phyloP scores from a whole-genome alignment of 1,284 basidiomycete genomes.

The Earliella scabrosa region DNA sequence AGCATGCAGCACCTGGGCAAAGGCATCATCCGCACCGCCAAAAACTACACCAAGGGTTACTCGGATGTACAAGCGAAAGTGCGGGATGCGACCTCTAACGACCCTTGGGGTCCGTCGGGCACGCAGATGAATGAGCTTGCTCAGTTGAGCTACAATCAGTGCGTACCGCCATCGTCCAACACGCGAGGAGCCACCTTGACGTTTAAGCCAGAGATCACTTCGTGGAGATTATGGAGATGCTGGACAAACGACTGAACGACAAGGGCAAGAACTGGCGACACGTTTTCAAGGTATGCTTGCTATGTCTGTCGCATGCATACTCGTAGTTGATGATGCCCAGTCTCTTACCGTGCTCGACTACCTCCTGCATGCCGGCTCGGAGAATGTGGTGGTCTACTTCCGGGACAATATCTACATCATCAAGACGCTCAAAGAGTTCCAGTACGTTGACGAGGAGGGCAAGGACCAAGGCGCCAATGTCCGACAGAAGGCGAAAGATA shows the following conservation, averaged over 20 bases:
- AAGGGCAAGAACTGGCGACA: constrained; percentile 99
- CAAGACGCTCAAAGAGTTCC: constrained; percentile 99
- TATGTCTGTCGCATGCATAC: background rate
- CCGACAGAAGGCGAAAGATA: constrained; percentile 99
- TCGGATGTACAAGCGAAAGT: constrained; percentile 95
- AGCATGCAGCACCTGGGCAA: constrained; percentile 76
- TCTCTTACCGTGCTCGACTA: constrained; percentile 97
- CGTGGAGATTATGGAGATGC: constrained; percentile 99
- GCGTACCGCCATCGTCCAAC: constrained; percentile 37
- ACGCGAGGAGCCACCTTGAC: background rate
- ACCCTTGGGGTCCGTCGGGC: constrained; percentile 98
- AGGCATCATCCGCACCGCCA: constrained; percentile 84
- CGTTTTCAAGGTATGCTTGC: constrained; percentile 87
- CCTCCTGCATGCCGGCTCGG: constrained; percentile 93
- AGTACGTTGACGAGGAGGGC: constrained; percentile 93
- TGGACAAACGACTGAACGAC: constrained; percentile 98
- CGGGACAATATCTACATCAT: constrained; percentile 97
- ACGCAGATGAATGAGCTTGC: constrained; percentile 99
- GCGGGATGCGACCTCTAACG: constrained; percentile 99
- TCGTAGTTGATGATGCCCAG: constrained; percentile 42
- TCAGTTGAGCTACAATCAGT: constrained; percentile 98
- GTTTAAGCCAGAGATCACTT: constrained; percentile 84
- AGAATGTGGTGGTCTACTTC: constrained; percentile 99
- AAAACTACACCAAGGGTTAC: constrained; percentile 96
- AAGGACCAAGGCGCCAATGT: constrained; percentile 99